Conservation (phyloP, 2,329 filamentous ascomycete species). For the Colletotrichum trifolii region DNA sequence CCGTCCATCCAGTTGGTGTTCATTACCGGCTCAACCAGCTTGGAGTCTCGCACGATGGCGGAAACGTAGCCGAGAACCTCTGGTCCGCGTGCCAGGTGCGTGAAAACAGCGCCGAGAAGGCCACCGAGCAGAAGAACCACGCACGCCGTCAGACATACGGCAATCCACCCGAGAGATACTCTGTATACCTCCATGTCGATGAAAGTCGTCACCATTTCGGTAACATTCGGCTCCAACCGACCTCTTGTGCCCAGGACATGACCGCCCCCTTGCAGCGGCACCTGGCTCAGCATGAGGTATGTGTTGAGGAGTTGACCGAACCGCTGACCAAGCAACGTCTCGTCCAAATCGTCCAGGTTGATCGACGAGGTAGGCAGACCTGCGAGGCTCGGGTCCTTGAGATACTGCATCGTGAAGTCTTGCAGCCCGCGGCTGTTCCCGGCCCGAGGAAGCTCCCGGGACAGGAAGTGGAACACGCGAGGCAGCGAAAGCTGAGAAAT, state of each 20-base stretch:
- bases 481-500: not conserved
- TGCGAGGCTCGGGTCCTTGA: not conserved
- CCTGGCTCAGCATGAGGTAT: not conserved
- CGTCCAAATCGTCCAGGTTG: not conserved
- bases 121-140: not conserved
- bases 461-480: not conserved
- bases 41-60: slow-evolving; percentile 7
- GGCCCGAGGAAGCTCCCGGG: not conserved
- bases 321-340: not conserved
- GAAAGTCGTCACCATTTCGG: not conserved
- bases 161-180: not conserved
- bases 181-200: not conserved
- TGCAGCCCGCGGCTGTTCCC: not conserved
- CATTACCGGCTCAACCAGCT: slow-evolving; percentile 3
- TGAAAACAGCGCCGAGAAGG: not conserved
- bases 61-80: slow-evolving; percentile 17
- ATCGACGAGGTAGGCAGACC: not conserved
- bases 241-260: not conserved
- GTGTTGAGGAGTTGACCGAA: slow-evolving; percentile 14
- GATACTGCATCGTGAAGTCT: not conserved
- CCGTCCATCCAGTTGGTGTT: slow-evolving; percentile 6
- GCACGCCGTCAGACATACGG: not conserved
- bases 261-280: not conserved
- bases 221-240: not conserved
- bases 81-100: slow-evolving; percentile 3